These are phyloP conservation scores for Triglochin maritima DNA, from an alignment of 106 monocot species.

Conservation along the genomic window DNA sequence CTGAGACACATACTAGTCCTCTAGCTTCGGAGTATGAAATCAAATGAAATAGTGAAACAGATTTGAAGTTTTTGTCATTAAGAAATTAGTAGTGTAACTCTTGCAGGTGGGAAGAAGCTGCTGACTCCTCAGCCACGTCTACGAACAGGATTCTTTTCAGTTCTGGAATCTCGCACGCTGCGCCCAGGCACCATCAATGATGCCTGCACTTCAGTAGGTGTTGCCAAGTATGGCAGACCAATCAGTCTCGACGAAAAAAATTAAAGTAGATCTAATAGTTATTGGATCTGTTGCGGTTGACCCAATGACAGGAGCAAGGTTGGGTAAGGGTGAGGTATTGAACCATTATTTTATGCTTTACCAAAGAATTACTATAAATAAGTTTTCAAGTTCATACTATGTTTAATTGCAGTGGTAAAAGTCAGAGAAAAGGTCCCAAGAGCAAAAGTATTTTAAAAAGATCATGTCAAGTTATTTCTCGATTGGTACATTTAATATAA, in stretches of 20 bases:
- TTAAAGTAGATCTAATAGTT: constrained; percentile 85
- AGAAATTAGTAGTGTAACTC: background rate
- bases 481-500: no score
- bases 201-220: constrained; percentile 86
- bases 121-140: constrained; percentile 90
- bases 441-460: no score
- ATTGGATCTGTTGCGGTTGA: constrained; percentile 93
- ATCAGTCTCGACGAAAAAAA: constrained; percentile 66
- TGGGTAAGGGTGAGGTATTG: constrained; percentile 95
- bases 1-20: no score
- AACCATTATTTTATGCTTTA: no score
- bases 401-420: no score
- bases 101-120: constrained; percentile 64
- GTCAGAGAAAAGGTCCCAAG: no score
- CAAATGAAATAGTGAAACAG: no score
- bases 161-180: constrained; percentile 43
- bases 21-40: no score
- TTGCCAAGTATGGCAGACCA: constrained; percentile 72
- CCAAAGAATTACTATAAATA: no score
- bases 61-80: no score
- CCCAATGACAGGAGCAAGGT: constrained; percentile 71
- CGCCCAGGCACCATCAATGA: constrained; percentile 44
- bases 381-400: no score
- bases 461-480: no score
- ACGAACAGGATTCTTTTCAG: constrained; percentile 84